Evolutionary conservation across 257 asterid species (phyloP).

Genomic region (Hygrophila difformis): DNA sequence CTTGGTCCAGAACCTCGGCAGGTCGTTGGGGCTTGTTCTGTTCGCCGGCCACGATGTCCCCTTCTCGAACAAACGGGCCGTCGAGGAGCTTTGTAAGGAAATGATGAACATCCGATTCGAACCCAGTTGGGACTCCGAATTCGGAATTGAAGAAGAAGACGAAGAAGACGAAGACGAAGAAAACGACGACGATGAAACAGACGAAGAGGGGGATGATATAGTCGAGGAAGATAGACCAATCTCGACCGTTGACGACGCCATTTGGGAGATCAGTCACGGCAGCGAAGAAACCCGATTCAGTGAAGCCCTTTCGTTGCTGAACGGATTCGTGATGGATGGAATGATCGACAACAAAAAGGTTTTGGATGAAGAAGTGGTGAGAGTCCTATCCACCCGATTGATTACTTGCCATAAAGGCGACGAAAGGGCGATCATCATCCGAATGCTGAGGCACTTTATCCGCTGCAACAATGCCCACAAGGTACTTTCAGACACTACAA

Average conservation of each 20-base stretch:
- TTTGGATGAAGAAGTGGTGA: constrained; percentile 42
- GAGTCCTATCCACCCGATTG: constrained; percentile 36
- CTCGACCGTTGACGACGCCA: constrained; percentile 39
- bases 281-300: constrained; percentile 39
- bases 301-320: constrained; percentile 33
- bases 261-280: constrained; percentile 38
- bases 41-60: constrained; percentile 64
- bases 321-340: constrained; percentile 36
- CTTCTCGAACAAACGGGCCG: constrained; percentile 34
- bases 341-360: constrained; percentile 27
- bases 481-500: no score
- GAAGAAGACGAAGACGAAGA: constrained; percentile 18
- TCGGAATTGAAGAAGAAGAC: constrained; percentile 12
- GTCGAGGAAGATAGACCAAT: constrained; percentile 25
- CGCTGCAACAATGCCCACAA: constrained; percentile 33
- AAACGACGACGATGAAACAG: constrained; percentile 15
- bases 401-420: constrained; percentile 31
- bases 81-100: constrained; percentile 53
- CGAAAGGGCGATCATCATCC: constrained; percentile 44
- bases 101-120: constrained; percentile 59
- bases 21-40: constrained; percentile 76
- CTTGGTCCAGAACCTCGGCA: constrained; percentile 52
- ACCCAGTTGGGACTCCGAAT: constrained; percentile 34
- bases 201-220: constrained; percentile 20
- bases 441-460: constrained; percentile 34